Evolutionary conservation across 2,329 filamentous ascomycete species (phyloP), one percentile per base, ranked within the genome.

Genomic region (Fusarium chaquense): DNA sequence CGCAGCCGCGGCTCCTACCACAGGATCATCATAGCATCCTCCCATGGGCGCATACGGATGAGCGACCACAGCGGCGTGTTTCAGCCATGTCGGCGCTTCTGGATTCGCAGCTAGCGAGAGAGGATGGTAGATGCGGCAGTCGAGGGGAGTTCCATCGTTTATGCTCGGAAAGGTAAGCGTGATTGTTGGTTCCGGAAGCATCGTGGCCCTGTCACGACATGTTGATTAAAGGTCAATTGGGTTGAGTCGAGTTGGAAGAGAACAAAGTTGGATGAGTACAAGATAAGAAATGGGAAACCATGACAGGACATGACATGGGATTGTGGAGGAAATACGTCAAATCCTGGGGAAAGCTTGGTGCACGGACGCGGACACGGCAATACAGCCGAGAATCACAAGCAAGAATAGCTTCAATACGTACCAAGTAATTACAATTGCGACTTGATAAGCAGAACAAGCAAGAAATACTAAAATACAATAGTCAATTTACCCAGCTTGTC

Each of bases 21-120:
- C 85, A 0, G 87, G 86, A 76, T 98, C 94, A 77, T 98, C 93
- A 76, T 90, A 96, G 78, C 84, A 90, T 7, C 95, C 96, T 6
- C 96, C 96, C 53, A 98, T 83, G 0, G 93, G 90, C 35, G 93
- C 93, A 77, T 98, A 98, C 0, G 96, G 95, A 78, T 98, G 96
- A 15, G 94, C 94, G 40, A 98, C 82, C 5, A 97, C 83, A 46
- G 86, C 87, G 18, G 83, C 84, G 68, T 88, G 81, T 50, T 80
- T 81, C 43, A 71, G 76, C 85, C 85, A 87, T 52, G 78, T 72
- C 32, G 77, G 76, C 15, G 79, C 74, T 41, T 59, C 67, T 9
- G 74, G 70, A 24, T 73, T 78, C 55, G 51, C 76, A 50, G 78
- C 73, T 41, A 86, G 76, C 33, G 83, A 84, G 3, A 77, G 72